Conservation (phyloP, 2,329 filamentous ascomycete species). For the Botrytis elliptica region DNA sequence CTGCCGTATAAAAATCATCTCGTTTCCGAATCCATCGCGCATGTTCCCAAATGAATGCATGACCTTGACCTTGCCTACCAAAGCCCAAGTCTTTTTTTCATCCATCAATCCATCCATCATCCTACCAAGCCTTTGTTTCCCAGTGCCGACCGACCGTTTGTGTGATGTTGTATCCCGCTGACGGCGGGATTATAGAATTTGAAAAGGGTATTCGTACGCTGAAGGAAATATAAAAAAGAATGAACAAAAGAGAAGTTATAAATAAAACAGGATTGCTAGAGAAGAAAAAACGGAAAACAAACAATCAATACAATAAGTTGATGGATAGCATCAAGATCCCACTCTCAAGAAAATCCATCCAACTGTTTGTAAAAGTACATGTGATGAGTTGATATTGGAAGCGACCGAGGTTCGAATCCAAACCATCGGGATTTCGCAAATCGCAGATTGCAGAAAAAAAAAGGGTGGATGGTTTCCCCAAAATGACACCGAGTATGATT, state of each 20-base stretch:
- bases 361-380: conserved; percentile 15
- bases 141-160: not conserved
- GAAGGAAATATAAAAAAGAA: not conserved
- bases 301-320: not conserved
- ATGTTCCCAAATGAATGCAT: conserved; percentile 2
- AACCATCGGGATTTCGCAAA: not conserved
- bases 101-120: conserved; percentile 1
- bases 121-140: not conserved
- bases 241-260: not conserved
- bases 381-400: conserved; percentile 6
- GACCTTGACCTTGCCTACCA: not conserved
- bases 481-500: conserved; percentile 3
- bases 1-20: not conserved
- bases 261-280: not conserved
- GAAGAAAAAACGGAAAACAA: not conserved
- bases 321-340: not conserved
- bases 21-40: not conserved
- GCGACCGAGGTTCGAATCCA: conserved; percentile 8
- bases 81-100: not conserved
- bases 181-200: not conserved
- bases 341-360: not conserved
- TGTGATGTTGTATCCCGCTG: conserved; percentile 5
- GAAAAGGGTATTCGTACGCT: conserved; percentile 5
- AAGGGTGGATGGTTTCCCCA: not conserved
- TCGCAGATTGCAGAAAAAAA: not conserved